Evolutionary conservation across 2,329 filamentous ascomycete species (phyloP), one percentile per base, ranked within the genome.

Genomic region (Fusarium sp.): DNA sequence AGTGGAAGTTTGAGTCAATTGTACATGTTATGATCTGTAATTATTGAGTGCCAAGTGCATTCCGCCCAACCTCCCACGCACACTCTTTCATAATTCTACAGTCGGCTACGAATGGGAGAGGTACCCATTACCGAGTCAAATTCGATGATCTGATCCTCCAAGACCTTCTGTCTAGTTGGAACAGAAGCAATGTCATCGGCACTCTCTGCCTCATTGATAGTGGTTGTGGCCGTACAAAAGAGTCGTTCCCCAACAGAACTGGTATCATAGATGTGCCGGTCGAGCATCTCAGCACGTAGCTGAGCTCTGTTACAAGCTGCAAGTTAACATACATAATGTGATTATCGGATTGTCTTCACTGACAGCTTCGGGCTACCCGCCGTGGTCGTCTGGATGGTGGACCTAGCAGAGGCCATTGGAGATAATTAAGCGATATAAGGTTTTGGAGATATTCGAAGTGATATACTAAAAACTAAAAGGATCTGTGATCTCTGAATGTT

Each of bases 251-350:
- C 62, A 11, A 67, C 21, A 6, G 45, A 62, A 23, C 46, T 28
- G 6, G 50, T 46, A 21, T 67, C 41, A 13, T 67, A 62, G 18
- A 67, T 67, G 14, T 51, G 60, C 7, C n/a, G n/a, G 14, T 9
- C 5, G 8, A 67, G 37, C 63, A 62, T 67, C 8, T n/a, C 14
- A 4, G 45, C 16, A 6, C 23, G 3, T 28, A 25, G 30, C 16
- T 31, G 23, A 4, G 9, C 2, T 2, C 63, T 67, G 5, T 13
- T 10, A 0, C 2, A 19, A n/a, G 7, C 6, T 5, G 1, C 6
- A 1, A 11, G 10, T 67, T 7, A 67, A 28, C 4, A n/a, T n/a
- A 11, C 6, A 12, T n/a, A 18, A 43, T 2, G 5, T 14, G 8
- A 19, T 1, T 4, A 4, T 0, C 2, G 4, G 5, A 7, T 1